Base-by-base conservation (phyloP, 1,139 yeast genomes). In the Pichia sp. region DNA sequence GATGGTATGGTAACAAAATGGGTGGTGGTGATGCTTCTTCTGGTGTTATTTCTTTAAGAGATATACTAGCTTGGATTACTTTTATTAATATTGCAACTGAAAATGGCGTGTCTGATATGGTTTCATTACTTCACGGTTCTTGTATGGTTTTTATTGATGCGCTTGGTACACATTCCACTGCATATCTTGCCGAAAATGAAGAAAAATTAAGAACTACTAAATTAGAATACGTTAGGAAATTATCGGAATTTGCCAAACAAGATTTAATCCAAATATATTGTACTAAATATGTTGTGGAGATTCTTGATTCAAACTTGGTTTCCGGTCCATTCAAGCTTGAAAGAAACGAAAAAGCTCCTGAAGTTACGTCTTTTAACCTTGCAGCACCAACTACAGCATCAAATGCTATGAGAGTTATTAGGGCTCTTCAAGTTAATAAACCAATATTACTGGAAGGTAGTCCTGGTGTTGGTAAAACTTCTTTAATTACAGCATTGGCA, bases 391-490 rank as follows among this genome's bases (percentile, higher is more conserved):
- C 98, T 0, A 89, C 98, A 1, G 82, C 97, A 2, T 69, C 76
- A 29, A 94, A 94, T 62, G 83, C 96, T 4, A 80, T 87, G 85
- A 73, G 96, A 50, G 96, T 92, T 1, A 68, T 87, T 2, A 73
- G 99, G 55, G 97, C 97, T 2, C 76, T 94, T 83, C 96, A 87
- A 62, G 87, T 90, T 9, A 73, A 70, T 40, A 92, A 90, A 56
- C 98, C 99, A 0, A 84, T 94, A 33, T 68, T 94, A 43, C 72
- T 94, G 26, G 99, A 94, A 68, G 99, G 99, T 49, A 83, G 95
- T 57, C 99, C 99, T 1, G 99, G 99, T 67, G 98, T 94, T 35
- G 99, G 99, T 45, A 94, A 94, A 63, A 94, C 98, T 4, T 86
- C 96, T 71, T 74, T 94, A 58, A 74, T 94, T 10, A 75, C 95